Evolutionary conservation across 1,284 basidiomycete species (phyloP).

Genomic region (Moesziomyces aphidis): DNA sequence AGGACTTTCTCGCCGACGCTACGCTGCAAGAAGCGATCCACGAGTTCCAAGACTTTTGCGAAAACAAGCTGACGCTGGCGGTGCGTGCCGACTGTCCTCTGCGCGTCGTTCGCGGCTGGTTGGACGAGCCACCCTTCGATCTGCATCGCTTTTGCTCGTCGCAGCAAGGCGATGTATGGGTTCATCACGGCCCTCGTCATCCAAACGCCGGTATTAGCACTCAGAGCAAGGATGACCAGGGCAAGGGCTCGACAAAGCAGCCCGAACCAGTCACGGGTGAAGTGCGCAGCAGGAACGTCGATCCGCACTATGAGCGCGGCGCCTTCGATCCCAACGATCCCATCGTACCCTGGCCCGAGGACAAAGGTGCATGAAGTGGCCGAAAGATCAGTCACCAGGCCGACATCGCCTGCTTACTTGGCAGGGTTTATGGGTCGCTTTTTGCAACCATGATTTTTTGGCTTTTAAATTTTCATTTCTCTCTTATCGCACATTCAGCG

Average conservation of each 20-base stretch:
- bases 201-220: not conserved
- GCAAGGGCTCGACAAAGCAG: not conserved
- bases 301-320: not conserved
- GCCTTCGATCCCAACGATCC: conserved; percentile 26
- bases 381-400: not conserved
- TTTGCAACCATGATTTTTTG: no score
- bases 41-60: conserved; percentile 49
- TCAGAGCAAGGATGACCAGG: not conserved
- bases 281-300: no score
- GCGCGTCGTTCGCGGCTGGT: conserved; percentile 29
- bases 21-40: conserved; percentile 24
- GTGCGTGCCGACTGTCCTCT: conserved; percentile 43
- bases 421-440: no score
- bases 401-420: no score
- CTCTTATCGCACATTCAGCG: no score
- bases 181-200: not conserved
- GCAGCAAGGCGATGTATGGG: conserved; percentile 6
- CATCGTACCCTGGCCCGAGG: conserved; percentile 8
- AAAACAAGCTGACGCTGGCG: conserved; percentile 39
- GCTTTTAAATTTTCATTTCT: no score
- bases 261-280: not conserved
- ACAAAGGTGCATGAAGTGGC: not conserved
- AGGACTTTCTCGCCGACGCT: conserved; percentile 8
- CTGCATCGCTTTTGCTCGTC: conserved; percentile 38
- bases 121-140: conserved; percentile 43